Evolutionary conservation across 108 stramenopile genomes (phyloP).

Genomic region (Licmophora abbreviata): DNA sequence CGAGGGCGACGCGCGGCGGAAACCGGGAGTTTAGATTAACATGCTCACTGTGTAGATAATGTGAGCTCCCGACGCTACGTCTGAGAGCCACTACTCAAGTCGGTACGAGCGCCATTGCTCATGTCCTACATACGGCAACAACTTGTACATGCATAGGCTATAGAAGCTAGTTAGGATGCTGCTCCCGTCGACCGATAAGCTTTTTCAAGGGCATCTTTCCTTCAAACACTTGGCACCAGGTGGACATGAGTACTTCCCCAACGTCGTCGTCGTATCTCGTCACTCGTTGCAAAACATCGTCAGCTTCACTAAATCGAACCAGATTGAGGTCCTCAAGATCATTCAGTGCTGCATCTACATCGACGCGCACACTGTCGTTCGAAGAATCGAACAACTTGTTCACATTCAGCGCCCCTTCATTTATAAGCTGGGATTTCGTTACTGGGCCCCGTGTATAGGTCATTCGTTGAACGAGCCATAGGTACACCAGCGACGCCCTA

Average conservation of each 20-base stretch:
- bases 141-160: too few relatives aligned
- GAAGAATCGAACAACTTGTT: constrained; percentile 13
- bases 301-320: constrained; percentile 7
- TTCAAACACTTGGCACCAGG: constrained; percentile 25
- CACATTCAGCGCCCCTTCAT: constrained; percentile 12
- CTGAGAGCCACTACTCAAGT: too few relatives aligned
- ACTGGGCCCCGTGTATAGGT: background rate
- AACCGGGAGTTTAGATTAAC: too few relatives aligned
- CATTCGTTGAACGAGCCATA: constrained; percentile 22
- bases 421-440: too few relatives aligned
- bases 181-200: constrained; percentile 7
- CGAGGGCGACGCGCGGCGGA: too few relatives aligned
- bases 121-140: too few relatives aligned
- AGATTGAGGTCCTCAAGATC: constrained; percentile 49
- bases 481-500: constrained; percentile 34
- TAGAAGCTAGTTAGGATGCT: too few relatives aligned
- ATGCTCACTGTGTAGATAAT: too few relatives aligned
- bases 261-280: constrained; percentile 1
- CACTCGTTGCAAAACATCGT: background rate
- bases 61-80: too few relatives aligned
- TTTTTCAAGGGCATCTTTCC: constrained; percentile 1
- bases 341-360: constrained; percentile 39
- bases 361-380: constrained; percentile 43
- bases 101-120: too few relatives aligned
- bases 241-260: constrained; percentile 6